Base-by-base conservation (phyloP, 2,329 filamentous ascomycete species). In the Stachybotrys elegans region DNA sequence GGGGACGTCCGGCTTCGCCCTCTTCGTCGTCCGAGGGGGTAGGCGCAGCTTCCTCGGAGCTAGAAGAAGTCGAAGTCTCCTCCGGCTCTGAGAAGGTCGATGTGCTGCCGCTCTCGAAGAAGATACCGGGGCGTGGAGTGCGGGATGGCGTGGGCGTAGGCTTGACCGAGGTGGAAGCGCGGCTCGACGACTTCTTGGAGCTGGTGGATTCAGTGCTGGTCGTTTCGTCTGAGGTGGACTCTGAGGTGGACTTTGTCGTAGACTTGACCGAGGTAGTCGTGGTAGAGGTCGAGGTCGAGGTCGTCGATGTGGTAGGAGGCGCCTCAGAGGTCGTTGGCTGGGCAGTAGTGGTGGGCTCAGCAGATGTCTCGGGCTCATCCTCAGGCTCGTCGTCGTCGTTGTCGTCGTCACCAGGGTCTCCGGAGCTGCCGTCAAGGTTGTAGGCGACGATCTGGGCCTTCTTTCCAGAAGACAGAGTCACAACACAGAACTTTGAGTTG, bases 401-500 rank as follows among this genome's bases (percentile, higher is more conserved):
- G 11, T 51, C 44, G 2, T 56, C 49, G 2, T 53, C 45, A 6
- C 35, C 46, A 8, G 48, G 43, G 8, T 54, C 50, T 27, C 44
- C 31, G 14, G 50, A 54, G 42, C 50, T 62, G 5, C 68, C 69
- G 32, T 70, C 71, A 21, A 46, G 35, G 47, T 75, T 70, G 55
- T 69, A 79, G 31, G 87, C 78, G 21, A 88, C 77, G 50, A 91
- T 79, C 55, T 79, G 80, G 35, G 85, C 87, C 43, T 73, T 79
- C 39, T 66, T 64, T 21, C 86, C 86, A 53, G 78, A 76, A 35
- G 81, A 72, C 14, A 89, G 81, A 13, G 86, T 91, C 12, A 87
- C 86, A 39, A 90, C 86, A 55, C 87, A 92, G 65, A 88, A 91
- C 34, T 72, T 69, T 16, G 81, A 78, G 53, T 77, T 81, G 22